Evolutionary conservation across 1,139 yeast species (phyloP).

Genomic region (Zygoascus hellenicus): DNA sequence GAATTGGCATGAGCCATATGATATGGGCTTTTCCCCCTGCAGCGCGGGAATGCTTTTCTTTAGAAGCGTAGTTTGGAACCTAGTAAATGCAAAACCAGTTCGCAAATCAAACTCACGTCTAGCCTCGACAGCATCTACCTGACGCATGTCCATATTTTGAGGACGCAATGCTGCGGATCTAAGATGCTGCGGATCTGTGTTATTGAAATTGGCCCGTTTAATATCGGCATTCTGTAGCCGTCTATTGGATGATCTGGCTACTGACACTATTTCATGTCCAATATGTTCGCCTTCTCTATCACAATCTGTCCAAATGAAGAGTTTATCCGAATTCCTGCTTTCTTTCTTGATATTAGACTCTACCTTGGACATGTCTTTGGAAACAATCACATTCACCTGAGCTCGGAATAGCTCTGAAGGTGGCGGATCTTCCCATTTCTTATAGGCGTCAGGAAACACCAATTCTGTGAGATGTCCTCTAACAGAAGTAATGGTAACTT

Average conservation of each 20-base stretch:
- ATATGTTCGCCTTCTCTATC: conserved; percentile 97
- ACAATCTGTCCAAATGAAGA: conserved; percentile 98
- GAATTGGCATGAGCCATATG: conserved; percentile 94
- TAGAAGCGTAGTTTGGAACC: conserved; percentile 57
- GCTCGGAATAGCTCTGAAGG: conserved; percentile 69
- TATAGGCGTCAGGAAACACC: conserved; percentile 55
- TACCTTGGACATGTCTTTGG: conserved; percentile 42
- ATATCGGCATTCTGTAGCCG: conserved; percentile 43
- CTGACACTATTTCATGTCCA: conserved; percentile 74
- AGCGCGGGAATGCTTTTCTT: conserved; percentile 28
- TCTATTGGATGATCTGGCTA: conserved; percentile 56
- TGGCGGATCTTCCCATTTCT: conserved; percentile 58
- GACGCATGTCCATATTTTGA: conserved; percentile 52
- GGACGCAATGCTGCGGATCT: conserved; percentile 71
- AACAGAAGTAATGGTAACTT: conserved; percentile 89
- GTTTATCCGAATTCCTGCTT: conserved; percentile 51
- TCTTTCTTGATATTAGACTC: conserved; percentile 66
- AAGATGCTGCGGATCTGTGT: conserved; percentile 72
- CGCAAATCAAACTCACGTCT: conserved; percentile 84
- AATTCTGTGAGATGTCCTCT: conserved; percentile 70
- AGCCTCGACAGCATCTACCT: conserved; percentile 79
- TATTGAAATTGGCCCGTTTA: conserved; percentile 79
- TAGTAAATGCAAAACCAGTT: conserved; percentile 84
- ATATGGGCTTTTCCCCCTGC: conserved; percentile 38
- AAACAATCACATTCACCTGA: conserved; percentile 45